Evolutionary conservation across 1,284 basidiomycete species (phyloP), one percentile per base, ranked within the genome.

Genomic region (Cutaneotrichosporon curvatum): DNA sequence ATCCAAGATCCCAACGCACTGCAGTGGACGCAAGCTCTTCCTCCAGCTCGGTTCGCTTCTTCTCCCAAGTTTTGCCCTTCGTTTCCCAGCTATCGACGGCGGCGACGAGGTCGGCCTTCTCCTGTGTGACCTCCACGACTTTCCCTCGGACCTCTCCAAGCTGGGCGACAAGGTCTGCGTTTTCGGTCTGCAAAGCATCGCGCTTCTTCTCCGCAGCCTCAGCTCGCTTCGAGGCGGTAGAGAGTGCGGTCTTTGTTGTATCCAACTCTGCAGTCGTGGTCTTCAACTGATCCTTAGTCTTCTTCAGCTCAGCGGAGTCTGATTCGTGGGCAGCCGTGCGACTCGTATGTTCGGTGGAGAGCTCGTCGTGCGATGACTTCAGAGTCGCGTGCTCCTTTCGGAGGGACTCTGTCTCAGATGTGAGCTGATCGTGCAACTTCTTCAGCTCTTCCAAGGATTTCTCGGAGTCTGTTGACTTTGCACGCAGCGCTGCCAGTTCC

Each of bases 131-230:
- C 37, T 61, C 50, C 20, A 67, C 60, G 16, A 72, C 64, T 40
- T 64, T 65, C 31, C 55, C 61, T 43, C 69, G 50, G 11, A 72
- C 62, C 53, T 72, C 71, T 42, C 68, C 68, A 22, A 72, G 57
- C 56, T 72, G 70, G 18, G 51, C 55, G 16, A 73, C 56, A n/a
- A 73, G 53, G 14, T 63, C 63, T 37, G 56, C 62, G 40, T 73
- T 73, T 41, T 73, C 71, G 20, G 43, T 51, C 42, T 72, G 67
- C 23, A 73, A 50, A 0, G 62, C 65, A 8, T 54, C 51, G 12
- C 59, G 53, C 40, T 67, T 63, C 53, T 63, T 65, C 48, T 66
- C 63, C 0, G 63, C 62, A 19, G 52, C 51, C 11, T 71, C 68
- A n/a, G 61, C 62, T 0, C 62, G 55, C 52, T 70, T 71, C 7